Conservation (phyloP, 1,139 yeast genomes). For the Geotrichum aggregatum region DNA sequence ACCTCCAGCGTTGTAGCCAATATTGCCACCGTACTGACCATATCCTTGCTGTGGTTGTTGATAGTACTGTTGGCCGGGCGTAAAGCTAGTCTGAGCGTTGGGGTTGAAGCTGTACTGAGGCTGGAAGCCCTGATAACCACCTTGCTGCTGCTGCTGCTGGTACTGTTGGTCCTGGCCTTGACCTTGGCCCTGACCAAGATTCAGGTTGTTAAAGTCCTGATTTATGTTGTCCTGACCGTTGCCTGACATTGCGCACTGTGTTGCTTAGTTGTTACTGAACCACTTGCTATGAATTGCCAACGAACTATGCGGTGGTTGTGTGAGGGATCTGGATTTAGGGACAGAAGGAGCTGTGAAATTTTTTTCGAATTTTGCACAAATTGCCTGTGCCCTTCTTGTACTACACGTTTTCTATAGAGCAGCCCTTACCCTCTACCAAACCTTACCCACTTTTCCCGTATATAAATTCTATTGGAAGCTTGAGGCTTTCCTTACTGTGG, state of each 20-base stretch:
- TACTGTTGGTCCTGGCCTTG: slow-evolving; percentile 9
- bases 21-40: slow-evolving; percentile 7
- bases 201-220: slow-evolving; percentile 16
- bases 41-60: slow-evolving; percentile 8
- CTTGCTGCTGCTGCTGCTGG: neutral
- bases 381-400: no score
- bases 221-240: slow-evolving; percentile 11
- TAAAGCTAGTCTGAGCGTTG: slow-evolving; percentile 12
- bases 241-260: slow-evolving; percentile 11
- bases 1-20: neutral
- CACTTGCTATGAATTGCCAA: no score
- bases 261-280: neutral
- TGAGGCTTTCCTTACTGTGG: no score
- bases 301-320: neutral
- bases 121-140: neutral
- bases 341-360: neutral
- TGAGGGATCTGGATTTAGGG: neutral
- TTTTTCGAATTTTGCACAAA: no score
- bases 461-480: no score
- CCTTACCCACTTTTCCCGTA: no score
- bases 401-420: no score
- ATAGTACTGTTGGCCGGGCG: slow-evolving; percentile 17
- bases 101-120: slow-evolving; percentile 16
- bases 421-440: no score
- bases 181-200: slow-evolving; percentile 13